Conservation (phyloP, 805 yeast genomes). For the Yarrowia hollandica region DNA sequence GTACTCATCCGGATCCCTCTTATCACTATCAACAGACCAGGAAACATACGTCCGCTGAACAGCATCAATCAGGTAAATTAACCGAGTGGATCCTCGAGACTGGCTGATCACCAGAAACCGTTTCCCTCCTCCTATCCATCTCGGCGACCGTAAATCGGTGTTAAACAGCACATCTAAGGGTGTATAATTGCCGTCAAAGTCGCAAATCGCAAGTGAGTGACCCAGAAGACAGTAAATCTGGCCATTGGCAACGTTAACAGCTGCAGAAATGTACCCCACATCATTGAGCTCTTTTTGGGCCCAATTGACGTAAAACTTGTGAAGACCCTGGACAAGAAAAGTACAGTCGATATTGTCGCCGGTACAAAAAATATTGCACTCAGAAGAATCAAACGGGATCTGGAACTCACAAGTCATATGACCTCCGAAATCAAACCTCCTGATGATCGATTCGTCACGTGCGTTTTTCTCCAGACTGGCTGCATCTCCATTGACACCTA, state of each 20-base stretch:
- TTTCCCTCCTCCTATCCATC: background rate
- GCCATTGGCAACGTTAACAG: background rate
- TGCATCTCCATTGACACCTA: background rate
- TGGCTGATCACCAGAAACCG: slow-evolving; percentile 1
- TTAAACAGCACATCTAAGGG: background rate
- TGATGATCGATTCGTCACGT: background rate
- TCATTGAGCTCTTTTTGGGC: background rate
- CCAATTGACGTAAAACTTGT: slow-evolving; percentile 11
- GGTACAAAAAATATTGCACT: slow-evolving; percentile 2
- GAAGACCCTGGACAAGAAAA: background rate
- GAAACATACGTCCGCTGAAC: background rate
- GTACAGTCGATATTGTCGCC: background rate
- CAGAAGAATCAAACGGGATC: background rate
- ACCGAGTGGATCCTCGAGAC: background rate
- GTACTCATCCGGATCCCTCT: slow-evolving; percentile 3
- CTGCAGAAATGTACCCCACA: slow-evolving; percentile 1
- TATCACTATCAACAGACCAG: background rate
- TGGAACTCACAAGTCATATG: background rate
- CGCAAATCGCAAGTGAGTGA: background rate
- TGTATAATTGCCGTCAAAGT: background rate
- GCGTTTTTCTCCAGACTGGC: background rate
- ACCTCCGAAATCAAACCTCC: background rate
- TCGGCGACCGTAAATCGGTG: background rate
- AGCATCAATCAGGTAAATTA: background rate
- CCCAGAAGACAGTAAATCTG: slow-evolving; percentile 5